phyloP scores from a whole-genome alignment of 495 filamentous ascomycete species.

The Penicillium angulare region DNA sequence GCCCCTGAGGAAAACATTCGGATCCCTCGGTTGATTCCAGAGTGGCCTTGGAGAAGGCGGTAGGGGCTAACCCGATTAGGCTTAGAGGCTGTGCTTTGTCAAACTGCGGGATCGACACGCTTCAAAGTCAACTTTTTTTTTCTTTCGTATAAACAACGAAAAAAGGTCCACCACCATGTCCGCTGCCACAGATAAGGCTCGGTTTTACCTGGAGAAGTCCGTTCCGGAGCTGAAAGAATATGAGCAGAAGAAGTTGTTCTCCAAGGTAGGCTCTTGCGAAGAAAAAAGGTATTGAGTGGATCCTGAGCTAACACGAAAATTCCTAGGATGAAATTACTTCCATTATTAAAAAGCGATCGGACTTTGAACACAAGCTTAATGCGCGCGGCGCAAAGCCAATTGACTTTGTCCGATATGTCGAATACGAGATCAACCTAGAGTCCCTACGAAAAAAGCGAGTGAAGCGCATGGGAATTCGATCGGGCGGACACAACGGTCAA shows the following conservation, averaged over 20 bases:
- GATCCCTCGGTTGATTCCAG: constrained; percentile 23
- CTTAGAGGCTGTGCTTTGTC: constrained; percentile 25
- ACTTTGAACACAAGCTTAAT: constrained; percentile 89
- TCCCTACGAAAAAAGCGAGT: constrained; percentile 76
- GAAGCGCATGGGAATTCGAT: constrained; percentile 72
- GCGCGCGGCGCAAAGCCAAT: constrained; percentile 68
- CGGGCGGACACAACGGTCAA: constrained; percentile 62
- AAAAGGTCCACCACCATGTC: constrained; percentile 61
- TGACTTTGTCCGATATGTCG: constrained; percentile 82
- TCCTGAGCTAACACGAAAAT: too few species aligned
- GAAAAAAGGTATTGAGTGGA: too few species aligned
- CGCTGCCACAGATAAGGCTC: constrained; percentile 84
- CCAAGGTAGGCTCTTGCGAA: constrained; percentile 48
- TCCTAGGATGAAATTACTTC: constrained; percentile 77
- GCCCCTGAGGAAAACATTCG: constrained; percentile 39
- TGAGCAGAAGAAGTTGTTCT: constrained; percentile 85
- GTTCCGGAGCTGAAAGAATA: constrained; percentile 89
- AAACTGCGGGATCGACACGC: constrained; percentile 35
- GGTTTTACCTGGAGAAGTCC: constrained; percentile 87
- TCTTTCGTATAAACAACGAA: constrained; percentile 4
- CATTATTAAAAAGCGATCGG: constrained; percentile 84
- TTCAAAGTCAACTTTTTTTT: constrained; percentile 31
- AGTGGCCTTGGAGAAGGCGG: constrained; percentile 13
- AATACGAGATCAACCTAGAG: constrained; percentile 91
- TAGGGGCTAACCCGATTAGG: constrained; percentile 20